Conservation (phyloP, 306 rosid species). For the Lathyrus oleraceus region DNA sequence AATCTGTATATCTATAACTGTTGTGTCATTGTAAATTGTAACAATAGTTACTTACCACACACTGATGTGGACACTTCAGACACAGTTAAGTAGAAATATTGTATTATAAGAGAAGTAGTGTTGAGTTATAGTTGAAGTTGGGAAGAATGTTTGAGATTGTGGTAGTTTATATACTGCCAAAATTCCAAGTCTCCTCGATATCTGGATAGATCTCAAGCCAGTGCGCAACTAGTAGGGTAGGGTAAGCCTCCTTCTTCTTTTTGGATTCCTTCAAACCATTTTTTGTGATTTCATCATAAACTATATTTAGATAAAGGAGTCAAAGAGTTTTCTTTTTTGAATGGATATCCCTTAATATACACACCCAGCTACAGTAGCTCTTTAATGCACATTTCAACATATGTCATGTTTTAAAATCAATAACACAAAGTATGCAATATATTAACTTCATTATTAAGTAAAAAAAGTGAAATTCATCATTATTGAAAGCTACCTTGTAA, state of each 20-base stretch:
- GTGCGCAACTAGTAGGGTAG: slow-evolving; percentile 31
- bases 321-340: neutral
- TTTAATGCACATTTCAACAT: too few species aligned
- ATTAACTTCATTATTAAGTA: too few species aligned
- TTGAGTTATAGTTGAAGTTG: neutral
- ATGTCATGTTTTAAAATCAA: too few species aligned
- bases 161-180: slow-evolving; percentile 67
- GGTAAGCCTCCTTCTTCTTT: slow-evolving; percentile 32
- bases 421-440: too few species aligned
- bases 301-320: neutral
- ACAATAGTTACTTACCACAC: neutral
- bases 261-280: slow-evolving; percentile 41
- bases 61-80: too few species aligned
- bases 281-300: neutral
- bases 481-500: too few species aligned
- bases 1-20: neutral
- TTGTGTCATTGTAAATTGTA: neutral
- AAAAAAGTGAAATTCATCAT: too few species aligned
- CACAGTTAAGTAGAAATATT: too few species aligned
- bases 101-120: too few species aligned
- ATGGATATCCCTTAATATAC: too few species aligned
- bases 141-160: neutral
- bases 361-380: too few species aligned
- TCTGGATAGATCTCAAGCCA: slow-evolving; percentile 38
- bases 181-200: slow-evolving; percentile 49